phyloP scores from a whole-genome alignment of 2,329 filamentous ascomycete species.

The Cladosporium austrohemisphaericum region DNA sequence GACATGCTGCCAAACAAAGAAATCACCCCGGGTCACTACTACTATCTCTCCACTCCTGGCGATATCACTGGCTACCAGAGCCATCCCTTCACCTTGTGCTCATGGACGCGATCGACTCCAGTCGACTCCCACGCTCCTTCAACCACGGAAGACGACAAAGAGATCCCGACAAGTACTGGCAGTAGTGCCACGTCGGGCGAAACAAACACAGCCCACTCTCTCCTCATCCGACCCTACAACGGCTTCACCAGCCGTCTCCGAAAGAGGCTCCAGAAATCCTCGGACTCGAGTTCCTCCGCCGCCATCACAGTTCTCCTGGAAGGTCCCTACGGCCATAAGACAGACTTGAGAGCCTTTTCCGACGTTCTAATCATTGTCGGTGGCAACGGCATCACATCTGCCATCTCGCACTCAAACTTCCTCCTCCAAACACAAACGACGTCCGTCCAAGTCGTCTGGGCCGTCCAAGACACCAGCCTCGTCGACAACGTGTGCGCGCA shows the following conservation, averaged over 20 bases:
- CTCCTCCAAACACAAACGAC: conserved; percentile 13
- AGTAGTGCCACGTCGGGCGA: not conserved
- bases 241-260: conserved; percentile 50
- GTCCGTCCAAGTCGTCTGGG: conserved; percentile 21
- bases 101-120: conserved; percentile 20
- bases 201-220: conserved; percentile 33
- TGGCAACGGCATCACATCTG: conserved; percentile 49
- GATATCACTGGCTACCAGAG: conserved; percentile 47
- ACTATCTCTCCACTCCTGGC: conserved; percentile 48
- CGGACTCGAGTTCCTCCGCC: conserved; percentile 27
- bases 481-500: conserved; percentile 21
- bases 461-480: conserved; percentile 16
- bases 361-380: conserved; percentile 44
- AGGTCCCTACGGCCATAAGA: conserved; percentile 47
- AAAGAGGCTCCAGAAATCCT: conserved; percentile 32
- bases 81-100: conserved; percentile 49
- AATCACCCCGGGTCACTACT: conserved; percentile 47
- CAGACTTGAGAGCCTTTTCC: conserved; percentile 41
- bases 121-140: not conserved
- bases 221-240: conserved; percentile 50
- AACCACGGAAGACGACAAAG: conserved; percentile 12
- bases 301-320: conserved; percentile 43
- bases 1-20: conserved; percentile 33
- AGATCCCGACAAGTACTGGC: conserved; percentile 13
- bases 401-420: conserved; percentile 24